Evolutionary conservation across 2,329 filamentous ascomycete genomes (phyloP).

Genomic region (Elsinoe fawcettii): DNA sequence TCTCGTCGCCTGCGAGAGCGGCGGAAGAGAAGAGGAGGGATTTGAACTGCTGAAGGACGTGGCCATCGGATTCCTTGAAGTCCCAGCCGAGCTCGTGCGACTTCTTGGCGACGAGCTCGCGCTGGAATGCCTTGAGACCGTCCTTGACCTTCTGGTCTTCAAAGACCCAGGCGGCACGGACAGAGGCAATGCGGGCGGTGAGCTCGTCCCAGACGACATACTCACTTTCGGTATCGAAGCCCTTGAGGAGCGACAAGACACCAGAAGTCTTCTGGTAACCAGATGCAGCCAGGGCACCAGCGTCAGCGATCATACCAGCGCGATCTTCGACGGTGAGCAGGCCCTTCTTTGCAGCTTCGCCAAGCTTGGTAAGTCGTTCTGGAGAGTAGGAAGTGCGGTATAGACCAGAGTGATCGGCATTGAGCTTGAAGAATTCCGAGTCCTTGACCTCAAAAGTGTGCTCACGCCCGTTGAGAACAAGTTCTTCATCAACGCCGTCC

Average conservation of each 20-base stretch:
- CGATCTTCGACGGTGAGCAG: slow-evolving; percentile 81
- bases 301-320: slow-evolving; percentile 83
- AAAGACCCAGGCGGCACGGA: slow-evolving; percentile 82
- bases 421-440: slow-evolving; percentile 90
- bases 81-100: slow-evolving; percentile 83
- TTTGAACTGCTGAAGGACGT: slow-evolving; percentile 93
- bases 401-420: slow-evolving; percentile 86
- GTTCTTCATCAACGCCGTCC: slow-evolving; percentile 68
- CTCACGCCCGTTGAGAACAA: slow-evolving; percentile 67
- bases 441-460: slow-evolving; percentile 67
- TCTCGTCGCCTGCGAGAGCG: slow-evolving; percentile 70
- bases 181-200: slow-evolving; percentile 64
- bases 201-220: slow-evolving; percentile 97
- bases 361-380: slow-evolving; percentile 77
- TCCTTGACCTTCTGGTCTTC: slow-evolving; percentile 67
- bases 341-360: slow-evolving; percentile 72
- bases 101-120: slow-evolving; percentile 66
- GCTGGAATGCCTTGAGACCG: slow-evolving; percentile 75
- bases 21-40: slow-evolving; percentile 79
- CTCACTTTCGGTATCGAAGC: slow-evolving; percentile 71
- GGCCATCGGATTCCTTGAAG: slow-evolving; percentile 76
- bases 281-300: slow-evolving; percentile 78
- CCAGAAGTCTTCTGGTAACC: slow-evolving; percentile 93
- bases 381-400: slow-evolving; percentile 85
- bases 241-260: slow-evolving; percentile 73